Evolutionary conservation across 805 yeast species (phyloP), one percentile per base, ranked within the genome.

Genomic region (Hanseniaspora guilliermondii): DNA sequence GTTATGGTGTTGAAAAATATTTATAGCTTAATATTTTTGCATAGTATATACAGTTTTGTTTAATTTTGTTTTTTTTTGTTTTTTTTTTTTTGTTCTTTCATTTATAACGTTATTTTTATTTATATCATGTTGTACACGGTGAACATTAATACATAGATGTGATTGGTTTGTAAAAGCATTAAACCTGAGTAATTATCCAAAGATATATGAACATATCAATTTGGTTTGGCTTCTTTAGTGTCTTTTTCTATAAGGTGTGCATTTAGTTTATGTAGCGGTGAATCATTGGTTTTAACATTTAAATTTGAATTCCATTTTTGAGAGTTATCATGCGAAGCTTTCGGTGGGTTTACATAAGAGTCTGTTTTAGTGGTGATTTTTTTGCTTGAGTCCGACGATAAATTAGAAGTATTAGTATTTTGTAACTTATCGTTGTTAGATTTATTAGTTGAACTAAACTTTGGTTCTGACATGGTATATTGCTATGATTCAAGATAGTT

Each of bases 1-100:
- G 88, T 62, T 97, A 87, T 47, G 80, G 76, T 25, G 96, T 89
- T 30, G 58, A 65, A 27, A 66, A 68, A 36, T 70, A 66, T 53
- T 62, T 70, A 56, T 67, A 58, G 24, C 17, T 11, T 4, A 21
- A 24, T 12, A 22, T 22, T 22, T 8, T 7, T 11, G 30, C 7
- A 27, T 30, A n/a, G 25, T 30, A 7, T 17, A 30, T 21, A 45
- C n/a, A 19, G 30, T 30, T n/a, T n/a, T n/a, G 11, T 27, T 30
- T 30, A n/a, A 30, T n/a, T 17, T 44, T 42, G 16, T 14, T 27
- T 6, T 24, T 25, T n/a, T 44, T 25, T 30, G 3, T 3, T 24
- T 25, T 22, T 17, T 6, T 22, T 4, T 27, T 27, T 12, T 27
- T 4, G 5, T 30, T 14, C 33, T 9, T 1, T 30, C 6, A 11